Conservation (phyloP, 305 asterid genomes). For the Petunia hybrid region DNA sequence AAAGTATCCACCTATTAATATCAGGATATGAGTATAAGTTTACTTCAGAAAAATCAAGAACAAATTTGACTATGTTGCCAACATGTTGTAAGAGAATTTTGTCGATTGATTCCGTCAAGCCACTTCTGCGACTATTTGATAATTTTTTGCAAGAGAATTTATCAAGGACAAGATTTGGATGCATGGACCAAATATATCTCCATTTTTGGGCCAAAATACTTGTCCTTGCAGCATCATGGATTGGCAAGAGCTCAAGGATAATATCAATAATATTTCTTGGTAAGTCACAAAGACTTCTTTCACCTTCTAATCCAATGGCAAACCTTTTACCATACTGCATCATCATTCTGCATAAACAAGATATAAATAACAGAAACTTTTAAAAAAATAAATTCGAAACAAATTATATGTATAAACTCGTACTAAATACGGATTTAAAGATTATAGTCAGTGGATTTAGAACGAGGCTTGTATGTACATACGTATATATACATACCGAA, state of each 20-base stretch:
- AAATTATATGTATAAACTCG: no score
- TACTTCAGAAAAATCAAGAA: constrained; percentile 1
- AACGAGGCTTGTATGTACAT: no score
- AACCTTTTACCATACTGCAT: neutral
- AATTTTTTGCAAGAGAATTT: neutral
- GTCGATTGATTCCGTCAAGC: neutral
- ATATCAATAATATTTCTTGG: constrained; percentile 14
- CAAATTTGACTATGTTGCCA: constrained; percentile 21
- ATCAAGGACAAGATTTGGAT: constrained; percentile 19
- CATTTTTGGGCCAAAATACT: constrained; percentile 32
- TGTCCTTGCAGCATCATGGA: constrained; percentile 27
- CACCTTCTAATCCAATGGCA: neutral
- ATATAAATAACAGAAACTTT: neutral
- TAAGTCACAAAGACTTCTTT: neutral
- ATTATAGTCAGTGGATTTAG: no score
- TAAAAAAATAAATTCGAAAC: no score
- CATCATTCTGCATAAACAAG: neutral
- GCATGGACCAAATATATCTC: constrained; percentile 28
- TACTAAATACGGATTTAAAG: no score
- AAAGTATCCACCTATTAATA: constrained; percentile 29
- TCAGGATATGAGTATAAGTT: neutral
- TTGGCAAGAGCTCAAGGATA: constrained; percentile 15
- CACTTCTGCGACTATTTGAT: no score
- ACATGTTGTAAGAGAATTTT: constrained; percentile 25
- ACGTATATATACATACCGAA: no score